These are phyloP conservation scores for Pseudodiploospora longispora DNA, from an alignment of 2,329 filamentous ascomycete species.

Conservation along the genomic window DNA sequence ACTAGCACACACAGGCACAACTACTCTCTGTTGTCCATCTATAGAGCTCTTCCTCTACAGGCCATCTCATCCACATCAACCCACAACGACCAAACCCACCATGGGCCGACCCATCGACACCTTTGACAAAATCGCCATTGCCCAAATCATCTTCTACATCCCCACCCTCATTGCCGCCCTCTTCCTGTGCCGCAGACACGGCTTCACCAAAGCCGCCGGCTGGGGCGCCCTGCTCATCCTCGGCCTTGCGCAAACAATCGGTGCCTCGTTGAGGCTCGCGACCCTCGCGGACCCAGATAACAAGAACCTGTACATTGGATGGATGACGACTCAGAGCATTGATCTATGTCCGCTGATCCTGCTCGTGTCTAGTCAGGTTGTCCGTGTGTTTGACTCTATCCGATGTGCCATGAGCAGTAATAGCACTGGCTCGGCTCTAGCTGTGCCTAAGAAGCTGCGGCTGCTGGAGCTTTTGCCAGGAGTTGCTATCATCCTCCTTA, in stretches of 20 bases:
- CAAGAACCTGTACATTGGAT: constrained; percentile 23
- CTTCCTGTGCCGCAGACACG: constrained; percentile 35
- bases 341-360: constrained; percentile 40
- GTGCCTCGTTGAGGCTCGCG: constrained; percentile 36
- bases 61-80: background rate
- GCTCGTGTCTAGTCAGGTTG: constrained; percentile 24
- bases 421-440: constrained; percentile 22
- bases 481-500: constrained; percentile 28
- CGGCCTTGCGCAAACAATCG: constrained; percentile 48
- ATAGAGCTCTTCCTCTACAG: background rate
- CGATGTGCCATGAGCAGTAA: constrained; percentile 13
- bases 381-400: constrained; percentile 37
- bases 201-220: constrained; percentile 51
- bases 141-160: constrained; percentile 22
- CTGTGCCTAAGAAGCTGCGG: constrained; percentile 21
- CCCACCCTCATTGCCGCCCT: constrained; percentile 21
- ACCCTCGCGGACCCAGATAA: constrained; percentile 43
- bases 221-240: constrained; percentile 54
- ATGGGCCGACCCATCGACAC: constrained; percentile 16
- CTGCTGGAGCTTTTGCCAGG: constrained; percentile 34
- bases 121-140: constrained; percentile 25
- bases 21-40: background rate
- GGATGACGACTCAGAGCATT: constrained; percentile 23
- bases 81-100: background rate
- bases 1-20: too few relatives aligned